A percentile compares a stretch with the other conserved stretches of the same genome.
Conservation (phyloP, 2,329 filamentous ascomycete species). For the Colletotrichum sp. region DNA sequence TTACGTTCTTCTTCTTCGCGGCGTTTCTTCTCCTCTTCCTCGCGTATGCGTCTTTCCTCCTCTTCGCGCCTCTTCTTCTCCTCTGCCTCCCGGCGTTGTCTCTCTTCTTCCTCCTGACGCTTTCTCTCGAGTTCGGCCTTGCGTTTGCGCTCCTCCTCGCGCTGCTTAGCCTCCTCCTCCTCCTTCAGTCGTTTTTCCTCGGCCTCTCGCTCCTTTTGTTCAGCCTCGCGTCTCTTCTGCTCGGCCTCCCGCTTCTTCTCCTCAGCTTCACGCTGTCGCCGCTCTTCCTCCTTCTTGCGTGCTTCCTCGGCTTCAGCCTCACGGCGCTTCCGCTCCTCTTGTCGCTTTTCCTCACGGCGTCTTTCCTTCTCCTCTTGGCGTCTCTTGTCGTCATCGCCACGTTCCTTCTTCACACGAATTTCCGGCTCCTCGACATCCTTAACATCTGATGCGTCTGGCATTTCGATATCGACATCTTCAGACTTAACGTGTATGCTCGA, state of each 20-base stretch:
- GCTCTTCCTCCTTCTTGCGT: slow-evolving; percentile 33
- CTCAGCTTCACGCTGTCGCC: slow-evolving; percentile 19
- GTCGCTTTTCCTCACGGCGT: slow-evolving; percentile 21
- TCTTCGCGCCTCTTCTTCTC: slow-evolving; percentile 33
- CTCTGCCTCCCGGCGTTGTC: slow-evolving; percentile 25
- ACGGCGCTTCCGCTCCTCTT: slow-evolving; percentile 28
- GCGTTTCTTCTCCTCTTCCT: slow-evolving; percentile 42
- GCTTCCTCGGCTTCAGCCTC: slow-evolving; percentile 37
- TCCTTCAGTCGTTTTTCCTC: slow-evolving; percentile 38
- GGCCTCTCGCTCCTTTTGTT: slow-evolving; percentile 40
- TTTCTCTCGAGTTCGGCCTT: slow-evolving; percentile 27
- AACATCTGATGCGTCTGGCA: slow-evolving; percentile 51
- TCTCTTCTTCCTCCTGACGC: slow-evolving; percentile 26
- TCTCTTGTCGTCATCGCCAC: slow-evolving; percentile 40
- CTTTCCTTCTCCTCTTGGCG: slow-evolving; percentile 31
- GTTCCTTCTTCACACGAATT: slow-evolving; percentile 37
- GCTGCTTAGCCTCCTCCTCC: slow-evolving; percentile 29
- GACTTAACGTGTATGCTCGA: slow-evolving; percentile 61
- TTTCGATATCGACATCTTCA: slow-evolving; percentile 61
- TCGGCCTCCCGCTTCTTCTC: slow-evolving; percentile 21
- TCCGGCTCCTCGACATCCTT: slow-evolving; percentile 32
- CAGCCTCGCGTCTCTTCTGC: slow-evolving; percentile 25
- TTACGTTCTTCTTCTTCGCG: slow-evolving; percentile 42
- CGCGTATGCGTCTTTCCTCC: slow-evolving; percentile 33
- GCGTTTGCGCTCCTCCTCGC: slow-evolving; percentile 36